Evolutionary conservation across 2,329 filamentous ascomycete genomes (phyloP).

Genomic region (Penicillium polonicum): DNA sequence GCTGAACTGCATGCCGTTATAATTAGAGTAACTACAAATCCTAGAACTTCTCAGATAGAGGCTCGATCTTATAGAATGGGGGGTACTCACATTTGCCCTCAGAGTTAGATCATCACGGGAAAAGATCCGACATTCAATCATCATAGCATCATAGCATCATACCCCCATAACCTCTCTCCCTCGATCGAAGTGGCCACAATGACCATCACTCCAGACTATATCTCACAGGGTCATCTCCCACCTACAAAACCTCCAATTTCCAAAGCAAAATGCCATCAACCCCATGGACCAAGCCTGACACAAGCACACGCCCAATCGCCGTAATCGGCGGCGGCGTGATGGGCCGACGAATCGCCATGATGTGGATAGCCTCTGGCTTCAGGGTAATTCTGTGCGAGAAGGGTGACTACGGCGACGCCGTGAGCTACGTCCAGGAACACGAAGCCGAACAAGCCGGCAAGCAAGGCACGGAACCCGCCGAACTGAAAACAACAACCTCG

Average conservation of each 20-base stretch:
- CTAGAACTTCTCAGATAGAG: background rate
- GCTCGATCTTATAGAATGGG: background rate
- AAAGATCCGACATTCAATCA: slow-evolving; percentile 10
- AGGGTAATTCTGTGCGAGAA: slow-evolving; percentile 21
- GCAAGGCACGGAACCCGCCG: slow-evolving; percentile 13
- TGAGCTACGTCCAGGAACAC: slow-evolving; percentile 17
- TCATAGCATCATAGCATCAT: slow-evolving; percentile 13
- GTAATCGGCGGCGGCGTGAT: slow-evolving; percentile 23
- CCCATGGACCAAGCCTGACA: slow-evolving; percentile 21
- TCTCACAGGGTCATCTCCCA: background rate
- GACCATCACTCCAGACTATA: background rate
- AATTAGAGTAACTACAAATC: background rate
- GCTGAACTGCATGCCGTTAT: background rate
- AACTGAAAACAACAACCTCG: slow-evolving; percentile 8
- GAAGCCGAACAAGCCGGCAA: slow-evolving; percentile 16
- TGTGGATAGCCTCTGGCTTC: slow-evolving; percentile 21
- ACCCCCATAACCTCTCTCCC: background rate
- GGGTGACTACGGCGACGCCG: slow-evolving; percentile 7
- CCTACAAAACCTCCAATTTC: background rate
- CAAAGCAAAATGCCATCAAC: slow-evolving; percentile 15
- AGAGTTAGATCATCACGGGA: slow-evolving; percentile 15
- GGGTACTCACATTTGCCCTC: slow-evolving; percentile 9
- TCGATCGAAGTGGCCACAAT: background rate
- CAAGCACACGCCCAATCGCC: slow-evolving; percentile 22
- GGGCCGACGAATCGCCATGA: slow-evolving; percentile 25